Percentiles rank a stretch among this genome's conserved stretches.
phyloP scores from a whole-genome alignment of 139 green algal species.

The Chloropicon primus region DNA sequence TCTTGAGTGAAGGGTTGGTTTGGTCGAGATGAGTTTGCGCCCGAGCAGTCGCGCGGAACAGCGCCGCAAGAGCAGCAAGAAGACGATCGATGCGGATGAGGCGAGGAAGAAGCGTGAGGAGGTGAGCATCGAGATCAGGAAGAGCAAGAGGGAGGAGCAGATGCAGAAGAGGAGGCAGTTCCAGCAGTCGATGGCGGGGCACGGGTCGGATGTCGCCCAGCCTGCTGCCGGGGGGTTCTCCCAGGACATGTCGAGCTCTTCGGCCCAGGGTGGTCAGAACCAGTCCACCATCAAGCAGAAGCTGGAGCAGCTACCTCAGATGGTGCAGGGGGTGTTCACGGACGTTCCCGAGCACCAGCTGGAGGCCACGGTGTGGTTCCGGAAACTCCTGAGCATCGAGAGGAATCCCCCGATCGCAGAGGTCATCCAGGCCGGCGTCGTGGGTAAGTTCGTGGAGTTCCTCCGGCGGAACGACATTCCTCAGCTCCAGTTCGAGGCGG shows the following conservation, averaged over 20 bases:
- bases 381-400: conserved; percentile 98
- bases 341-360: conserved; percentile 70
- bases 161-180: conserved; percentile 86
- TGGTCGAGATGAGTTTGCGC: neutral
- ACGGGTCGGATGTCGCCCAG: conserved; percentile 23
- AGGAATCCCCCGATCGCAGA: conserved; percentile 95
- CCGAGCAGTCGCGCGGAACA: neutral
- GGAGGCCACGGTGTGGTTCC: conserved; percentile 90
- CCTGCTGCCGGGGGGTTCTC: conserved; percentile 12
- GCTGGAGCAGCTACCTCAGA: conserved; percentile 83
- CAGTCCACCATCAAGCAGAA: conserved; percentile 23
- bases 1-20: too few species aligned
- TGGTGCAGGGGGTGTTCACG: conserved; percentile 80
- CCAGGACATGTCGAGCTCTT: conserved; percentile 2
- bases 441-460: conserved; percentile 94
- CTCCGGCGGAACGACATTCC: conserved; percentile 70
- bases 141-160: conserved; percentile 94
- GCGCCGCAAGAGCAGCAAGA: conserved; percentile 35
- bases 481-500: conserved; percentile 90
- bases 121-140: conserved; percentile 90
- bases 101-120: conserved; percentile 83
- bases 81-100: conserved; percentile 85
- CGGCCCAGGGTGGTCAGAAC: neutral
- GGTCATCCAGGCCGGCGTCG: conserved; percentile 89
- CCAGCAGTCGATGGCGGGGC: neutral